A percentile compares a stretch with the other conserved stretches of the same genome.
Conservation (phyloP, 495 filamentous ascomycete genomes). For the Clohesyomyces aquaticus region DNA sequence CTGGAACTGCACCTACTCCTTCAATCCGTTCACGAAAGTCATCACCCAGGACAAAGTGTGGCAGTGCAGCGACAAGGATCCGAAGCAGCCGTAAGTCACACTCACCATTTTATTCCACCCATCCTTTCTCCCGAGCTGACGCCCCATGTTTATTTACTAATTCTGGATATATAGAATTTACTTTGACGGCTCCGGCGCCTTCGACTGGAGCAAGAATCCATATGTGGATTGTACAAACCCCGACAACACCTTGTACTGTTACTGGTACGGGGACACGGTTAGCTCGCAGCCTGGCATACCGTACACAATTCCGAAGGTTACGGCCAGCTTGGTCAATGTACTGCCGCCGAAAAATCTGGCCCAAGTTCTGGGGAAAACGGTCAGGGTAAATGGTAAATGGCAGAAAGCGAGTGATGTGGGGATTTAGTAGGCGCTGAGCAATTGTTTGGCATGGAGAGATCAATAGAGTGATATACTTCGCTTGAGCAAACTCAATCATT, state of each 20-base stretch:
- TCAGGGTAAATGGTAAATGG: no score
- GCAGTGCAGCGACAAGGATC: constrained; percentile 19
- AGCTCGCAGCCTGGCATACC: constrained; percentile 3
- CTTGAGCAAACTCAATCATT: no score
- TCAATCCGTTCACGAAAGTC: constrained; percentile 10
- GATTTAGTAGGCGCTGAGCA: no score
- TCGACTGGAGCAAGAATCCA: constrained; percentile 14
- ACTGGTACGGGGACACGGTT: constrained; percentile 6
- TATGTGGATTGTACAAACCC: neutral
- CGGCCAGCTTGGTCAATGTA: constrained; percentile 6
- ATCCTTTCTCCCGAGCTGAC: no score
- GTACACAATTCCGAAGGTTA: constrained; percentile 18
- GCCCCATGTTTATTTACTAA: neutral
- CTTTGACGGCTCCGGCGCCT: constrained; percentile 18
- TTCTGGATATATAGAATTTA: constrained; percentile 11
- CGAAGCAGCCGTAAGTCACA: neutral
- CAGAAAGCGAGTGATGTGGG: no score
- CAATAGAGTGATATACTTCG: no score
- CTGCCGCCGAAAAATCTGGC: no score
- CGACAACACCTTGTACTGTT: neutral
- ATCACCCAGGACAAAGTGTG: constrained; percentile 14
- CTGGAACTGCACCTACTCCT: constrained; percentile 14
- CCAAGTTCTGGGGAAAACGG: no score
- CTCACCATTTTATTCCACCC: neutral
- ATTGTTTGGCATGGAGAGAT: no score